Conservation (phyloP, 2,329 filamentous ascomycete genomes). For the Penicillium sp. region DNA sequence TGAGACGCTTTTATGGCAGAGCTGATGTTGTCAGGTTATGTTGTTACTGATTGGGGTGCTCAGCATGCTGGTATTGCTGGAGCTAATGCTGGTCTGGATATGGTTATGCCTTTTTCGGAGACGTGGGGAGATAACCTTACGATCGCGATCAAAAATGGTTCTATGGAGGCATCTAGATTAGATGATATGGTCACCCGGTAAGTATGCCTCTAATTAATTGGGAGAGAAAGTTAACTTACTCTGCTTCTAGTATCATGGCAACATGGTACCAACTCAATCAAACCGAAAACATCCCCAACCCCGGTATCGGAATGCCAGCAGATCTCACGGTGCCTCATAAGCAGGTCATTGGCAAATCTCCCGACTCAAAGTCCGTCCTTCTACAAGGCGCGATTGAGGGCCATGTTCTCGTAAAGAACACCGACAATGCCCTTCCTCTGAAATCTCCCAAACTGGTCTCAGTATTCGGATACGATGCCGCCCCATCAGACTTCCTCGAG, state of each 20-base stretch:
- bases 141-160: slow-evolving; percentile 64
- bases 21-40: slow-evolving; percentile 61
- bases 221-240: slow-evolving; percentile 1
- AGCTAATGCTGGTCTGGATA: slow-evolving; percentile 32
- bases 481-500: slow-evolving; percentile 7
- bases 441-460: slow-evolving; percentile 27
- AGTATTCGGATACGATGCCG: slow-evolving; percentile 32
- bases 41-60: slow-evolving; percentile 79
- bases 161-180: slow-evolving; percentile 57
- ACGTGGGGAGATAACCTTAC: slow-evolving; percentile 47
- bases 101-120: slow-evolving; percentile 26
- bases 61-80: slow-evolving; percentile 60
- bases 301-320: slow-evolving; percentile 30
- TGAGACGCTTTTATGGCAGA: too few relatives aligned
- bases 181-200: slow-evolving; percentile 63
- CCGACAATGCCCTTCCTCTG: slow-evolving; percentile 54
- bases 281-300: slow-evolving; percentile 19
- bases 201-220: not conserved
- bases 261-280: slow-evolving; percentile 48
- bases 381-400: slow-evolving; percentile 60
- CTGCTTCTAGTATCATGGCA: slow-evolving; percentile 42
- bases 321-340: slow-evolving; percentile 20
- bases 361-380: slow-evolving; percentile 32
- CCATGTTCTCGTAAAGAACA: slow-evolving; percentile 62
- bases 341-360: slow-evolving; percentile 53